Conservation (phyloP, 345 rosid genomes). For the Draba incana region DNA sequence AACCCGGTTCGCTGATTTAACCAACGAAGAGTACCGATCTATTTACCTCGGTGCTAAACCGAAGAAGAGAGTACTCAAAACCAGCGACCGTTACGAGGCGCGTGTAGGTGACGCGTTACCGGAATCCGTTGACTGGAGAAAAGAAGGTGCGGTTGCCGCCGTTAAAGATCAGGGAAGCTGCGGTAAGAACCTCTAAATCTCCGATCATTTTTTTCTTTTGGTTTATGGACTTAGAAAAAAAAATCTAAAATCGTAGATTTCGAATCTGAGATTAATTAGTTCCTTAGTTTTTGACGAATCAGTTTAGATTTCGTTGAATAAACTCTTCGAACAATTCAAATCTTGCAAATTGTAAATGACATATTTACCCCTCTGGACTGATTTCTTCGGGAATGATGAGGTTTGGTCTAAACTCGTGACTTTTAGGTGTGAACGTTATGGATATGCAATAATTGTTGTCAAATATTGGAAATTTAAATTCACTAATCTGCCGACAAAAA, state of each 20-base stretch:
- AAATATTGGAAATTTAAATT: not conserved
- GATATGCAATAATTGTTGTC: not conserved
- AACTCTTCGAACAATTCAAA: not conserved
- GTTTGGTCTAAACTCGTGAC: slow-evolving; percentile 16
- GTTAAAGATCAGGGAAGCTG: slow-evolving; percentile 91
- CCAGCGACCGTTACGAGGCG: slow-evolving; percentile 56
- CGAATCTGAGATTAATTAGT: not conserved
- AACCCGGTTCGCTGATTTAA: slow-evolving; percentile 89
- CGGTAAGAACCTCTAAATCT: slow-evolving; percentile 43
- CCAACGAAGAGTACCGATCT: slow-evolving; percentile 89
- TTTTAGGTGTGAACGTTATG: slow-evolving; percentile 28
- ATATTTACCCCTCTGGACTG: not conserved
- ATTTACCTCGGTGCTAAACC: slow-evolving; percentile 61
- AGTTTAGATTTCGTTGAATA: not conserved
- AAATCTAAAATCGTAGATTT: not conserved
- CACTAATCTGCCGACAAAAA: too few relatives aligned
- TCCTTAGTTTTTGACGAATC: not conserved
- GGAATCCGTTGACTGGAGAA: slow-evolving; percentile 78
- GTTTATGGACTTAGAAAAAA: not conserved
- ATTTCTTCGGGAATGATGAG: slow-evolving; percentile 7
- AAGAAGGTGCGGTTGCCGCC: slow-evolving; percentile 70
- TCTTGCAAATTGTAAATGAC: not conserved
- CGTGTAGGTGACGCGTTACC: slow-evolving; percentile 71
- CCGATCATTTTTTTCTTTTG: not conserved
- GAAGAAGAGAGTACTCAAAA: slow-evolving; percentile 45